These are phyloP conservation scores for Coemansia sp. DNA, from an alignment of 371 early-diverging fungal species.

Conservation along the genomic window DNA sequence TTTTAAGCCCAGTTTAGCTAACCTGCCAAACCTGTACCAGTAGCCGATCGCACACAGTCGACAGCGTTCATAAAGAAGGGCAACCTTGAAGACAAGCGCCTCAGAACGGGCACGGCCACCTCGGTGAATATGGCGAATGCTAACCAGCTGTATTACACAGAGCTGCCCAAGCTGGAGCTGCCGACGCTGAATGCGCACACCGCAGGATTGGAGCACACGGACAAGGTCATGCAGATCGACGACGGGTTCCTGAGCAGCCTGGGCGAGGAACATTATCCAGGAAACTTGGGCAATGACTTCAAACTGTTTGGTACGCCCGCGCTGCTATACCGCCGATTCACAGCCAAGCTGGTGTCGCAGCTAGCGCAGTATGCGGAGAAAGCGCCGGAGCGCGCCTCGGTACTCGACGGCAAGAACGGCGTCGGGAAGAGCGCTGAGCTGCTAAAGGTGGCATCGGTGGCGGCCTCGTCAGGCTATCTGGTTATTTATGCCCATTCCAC, in stretches of 20 bases:
- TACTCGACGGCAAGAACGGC: slow-evolving; percentile 41
- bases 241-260: slow-evolving; percentile 21
- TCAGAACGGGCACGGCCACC: slow-evolving; percentile 27
- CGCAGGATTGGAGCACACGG: slow-evolving; percentile 15
- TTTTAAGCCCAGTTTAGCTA: too few relatives aligned
- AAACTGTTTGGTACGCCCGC: slow-evolving; percentile 45
- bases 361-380: slow-evolving; percentile 3
- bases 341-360: slow-evolving; percentile 35
- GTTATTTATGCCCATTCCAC: slow-evolving; percentile 44
- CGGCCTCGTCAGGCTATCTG: slow-evolving; percentile 24
- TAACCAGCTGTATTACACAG: slow-evolving; percentile 31
- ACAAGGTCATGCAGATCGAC: slow-evolving; percentile 35
- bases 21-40: too few relatives aligned
- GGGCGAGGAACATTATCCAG: slow-evolving; percentile 33
- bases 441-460: slow-evolving; percentile 42
- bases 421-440: slow-evolving; percentile 50
- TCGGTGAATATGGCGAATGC: slow-evolving; percentile 28
- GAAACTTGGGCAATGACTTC: slow-evolving; percentile 30
- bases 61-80: slow-evolving; percentile 44
- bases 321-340: slow-evolving; percentile 42
- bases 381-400: slow-evolving; percentile 29
- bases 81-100: slow-evolving; percentile 9
- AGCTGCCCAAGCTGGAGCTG: background rate
- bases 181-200: slow-evolving; percentile 15
- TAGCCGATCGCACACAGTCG: slow-evolving; percentile 41